phyloP scores from a whole-genome alignment of 2,329 filamentous ascomycete genomes.

The Trichoderma sp. region DNA sequence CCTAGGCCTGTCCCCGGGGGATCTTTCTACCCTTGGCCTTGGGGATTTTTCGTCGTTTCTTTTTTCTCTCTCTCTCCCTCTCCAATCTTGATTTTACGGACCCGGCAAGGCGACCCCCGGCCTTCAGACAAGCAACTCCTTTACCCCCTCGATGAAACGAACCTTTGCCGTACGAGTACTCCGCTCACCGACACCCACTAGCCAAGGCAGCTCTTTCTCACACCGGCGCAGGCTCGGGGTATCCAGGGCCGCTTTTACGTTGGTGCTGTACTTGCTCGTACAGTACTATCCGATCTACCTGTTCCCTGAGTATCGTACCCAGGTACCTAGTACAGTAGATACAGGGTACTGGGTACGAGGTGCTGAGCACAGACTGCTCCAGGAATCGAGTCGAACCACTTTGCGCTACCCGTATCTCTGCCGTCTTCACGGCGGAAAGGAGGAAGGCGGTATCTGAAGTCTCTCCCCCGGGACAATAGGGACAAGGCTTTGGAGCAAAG shows the following conservation, averaged over 20 bases:
- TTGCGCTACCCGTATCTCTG: constrained; percentile 6
- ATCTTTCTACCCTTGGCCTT: background rate
- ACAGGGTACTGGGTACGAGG: background rate
- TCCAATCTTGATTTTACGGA: background rate
- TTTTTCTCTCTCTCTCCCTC: background rate
- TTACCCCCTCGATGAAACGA: constrained; percentile 30
- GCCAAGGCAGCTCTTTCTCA: constrained; percentile 2
- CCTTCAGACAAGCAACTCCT: background rate
- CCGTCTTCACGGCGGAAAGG: constrained; percentile 1
- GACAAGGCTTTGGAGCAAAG: background rate
- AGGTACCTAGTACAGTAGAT: background rate
- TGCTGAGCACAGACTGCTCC: background rate
- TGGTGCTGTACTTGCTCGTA: background rate
- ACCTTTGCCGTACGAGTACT: constrained; percentile 18
- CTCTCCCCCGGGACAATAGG: constrained; percentile 13
- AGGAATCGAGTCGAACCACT: constrained; percentile 2
- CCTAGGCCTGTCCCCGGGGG: background rate
- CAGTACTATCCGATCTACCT: background rate
- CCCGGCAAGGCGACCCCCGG: constrained; percentile 5
- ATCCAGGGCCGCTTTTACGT: background rate
- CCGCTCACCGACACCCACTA: constrained; percentile 21
- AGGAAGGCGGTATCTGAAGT: constrained; percentile 13
- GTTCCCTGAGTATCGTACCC: background rate
- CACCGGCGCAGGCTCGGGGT: constrained; percentile 4
- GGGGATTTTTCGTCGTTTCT: background rate